Evolutionary conservation across 306 rosid species (phyloP).

Genomic region (Castanopsis chinensis): DNA sequence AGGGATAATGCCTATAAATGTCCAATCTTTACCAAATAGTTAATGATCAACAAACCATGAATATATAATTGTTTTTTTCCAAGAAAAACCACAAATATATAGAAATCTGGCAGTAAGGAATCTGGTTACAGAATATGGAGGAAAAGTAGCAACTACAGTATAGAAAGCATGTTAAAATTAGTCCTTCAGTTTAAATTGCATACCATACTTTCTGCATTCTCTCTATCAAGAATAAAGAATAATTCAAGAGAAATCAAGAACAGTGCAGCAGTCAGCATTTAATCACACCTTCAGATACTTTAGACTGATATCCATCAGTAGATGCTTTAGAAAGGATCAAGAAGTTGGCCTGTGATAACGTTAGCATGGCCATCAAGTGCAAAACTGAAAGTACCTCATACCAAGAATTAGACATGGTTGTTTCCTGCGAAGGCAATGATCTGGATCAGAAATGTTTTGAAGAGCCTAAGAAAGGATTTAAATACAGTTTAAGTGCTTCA

Average conservation of each 20-base stretch:
- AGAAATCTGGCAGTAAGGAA: no score
- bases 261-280: slow-evolving; percentile 2
- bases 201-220: no score
- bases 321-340: slow-evolving; percentile 95
- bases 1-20: no score
- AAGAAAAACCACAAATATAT: no score
- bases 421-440: slow-evolving; percentile 64
- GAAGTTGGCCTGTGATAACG: slow-evolving; percentile 76
- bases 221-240: background rate
- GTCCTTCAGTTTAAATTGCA: no score
- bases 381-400: slow-evolving; percentile 92
- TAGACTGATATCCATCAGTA: slow-evolving; percentile 75
- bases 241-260: background rate
- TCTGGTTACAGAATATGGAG: no score
- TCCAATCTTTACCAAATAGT: no score
- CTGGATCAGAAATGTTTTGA: background rate
- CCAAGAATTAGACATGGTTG: slow-evolving; percentile 79
- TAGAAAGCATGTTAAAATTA: no score
- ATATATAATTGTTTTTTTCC: no score
- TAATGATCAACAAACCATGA: no score
- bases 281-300: slow-evolving; percentile 74
- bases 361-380: slow-evolving; percentile 88
- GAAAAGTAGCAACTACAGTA: no score
- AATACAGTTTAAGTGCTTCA: slow-evolving; percentile 6
- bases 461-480: background rate